These are phyloP conservation scores for Colletotrichum sidae DNA, from an alignment of 2,329 filamentous ascomycete species.

Conservation along the genomic window DNA sequence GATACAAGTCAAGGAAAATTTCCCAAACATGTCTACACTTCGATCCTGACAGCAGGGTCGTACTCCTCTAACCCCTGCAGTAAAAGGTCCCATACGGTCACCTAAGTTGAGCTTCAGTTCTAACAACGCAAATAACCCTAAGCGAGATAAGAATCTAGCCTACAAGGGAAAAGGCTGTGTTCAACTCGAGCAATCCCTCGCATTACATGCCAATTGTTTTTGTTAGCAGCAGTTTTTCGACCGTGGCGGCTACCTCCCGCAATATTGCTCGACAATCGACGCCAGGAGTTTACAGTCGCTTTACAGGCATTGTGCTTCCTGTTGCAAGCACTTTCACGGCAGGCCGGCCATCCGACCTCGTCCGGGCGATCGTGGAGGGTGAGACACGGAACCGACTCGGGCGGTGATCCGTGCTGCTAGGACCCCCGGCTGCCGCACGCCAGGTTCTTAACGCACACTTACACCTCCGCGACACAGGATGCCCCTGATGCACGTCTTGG, in stretches of 20 bases:
- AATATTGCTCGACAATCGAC: too few species aligned
- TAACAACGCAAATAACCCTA: too few species aligned
- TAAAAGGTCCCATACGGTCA: too few species aligned
- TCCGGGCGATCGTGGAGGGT: constrained; percentile 34
- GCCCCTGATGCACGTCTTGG: constrained; percentile 35
- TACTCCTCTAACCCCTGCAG: constrained; percentile 9
- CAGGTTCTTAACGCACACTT: constrained; percentile 12
- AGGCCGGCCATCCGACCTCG: constrained; percentile 22
- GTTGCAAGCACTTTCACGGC: neutral
- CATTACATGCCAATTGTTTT: too few species aligned
- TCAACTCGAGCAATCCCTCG: too few species aligned
- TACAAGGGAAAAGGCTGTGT: too few species aligned
- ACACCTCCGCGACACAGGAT: constrained; percentile 20
- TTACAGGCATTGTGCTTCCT: too few species aligned
- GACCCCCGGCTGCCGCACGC: neutral
- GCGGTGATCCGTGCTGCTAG: constrained; percentile 18
- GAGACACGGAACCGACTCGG: constrained; percentile 26
- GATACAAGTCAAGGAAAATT: constrained; percentile 26
- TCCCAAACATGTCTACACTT: constrained; percentile 24
- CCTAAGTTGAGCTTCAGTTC: too few species aligned
- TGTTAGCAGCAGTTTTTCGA: too few species aligned
- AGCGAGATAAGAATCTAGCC: too few species aligned
- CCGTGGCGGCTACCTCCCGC: too few species aligned
- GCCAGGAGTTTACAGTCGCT: too few species aligned
- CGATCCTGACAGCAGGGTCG: constrained; percentile 1